Conservation (phyloP, 805 yeast genomes). For the Sungouiella blattae region DNA sequence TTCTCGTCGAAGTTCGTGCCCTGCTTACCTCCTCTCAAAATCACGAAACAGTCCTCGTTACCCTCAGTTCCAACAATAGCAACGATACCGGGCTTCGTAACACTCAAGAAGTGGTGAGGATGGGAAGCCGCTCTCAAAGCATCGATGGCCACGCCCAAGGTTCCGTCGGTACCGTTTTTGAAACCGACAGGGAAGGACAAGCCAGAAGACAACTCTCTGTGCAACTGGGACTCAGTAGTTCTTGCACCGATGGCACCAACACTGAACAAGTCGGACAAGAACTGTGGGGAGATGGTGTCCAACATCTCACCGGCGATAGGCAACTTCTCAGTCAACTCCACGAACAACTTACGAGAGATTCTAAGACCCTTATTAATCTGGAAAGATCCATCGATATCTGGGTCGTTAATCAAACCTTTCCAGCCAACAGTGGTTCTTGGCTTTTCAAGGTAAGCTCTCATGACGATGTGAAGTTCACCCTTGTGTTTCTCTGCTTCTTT, state of each 20-base stretch:
- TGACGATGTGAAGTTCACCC: slow-evolving; percentile 75
- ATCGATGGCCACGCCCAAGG: slow-evolving; percentile 87
- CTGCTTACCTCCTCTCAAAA: slow-evolving; percentile 91
- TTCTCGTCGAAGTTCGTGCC: slow-evolving; percentile 89
- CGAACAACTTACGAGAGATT: slow-evolving; percentile 80
- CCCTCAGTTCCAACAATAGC: slow-evolving; percentile 97
- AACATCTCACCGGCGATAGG: slow-evolving; percentile 98
- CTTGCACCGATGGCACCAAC: slow-evolving; percentile 99
- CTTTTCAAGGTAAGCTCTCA: slow-evolving; percentile 98
- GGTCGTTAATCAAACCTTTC: slow-evolving; percentile 98
- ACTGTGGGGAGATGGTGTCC: slow-evolving; percentile 97
- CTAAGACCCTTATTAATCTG: slow-evolving; percentile 93
- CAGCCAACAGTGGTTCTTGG: slow-evolving; percentile 99
- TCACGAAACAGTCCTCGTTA: slow-evolving; percentile 89
- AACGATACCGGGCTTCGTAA: slow-evolving; percentile 94
- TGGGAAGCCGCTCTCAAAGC: slow-evolving; percentile 90
- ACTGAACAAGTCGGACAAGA: slow-evolving; percentile 81
- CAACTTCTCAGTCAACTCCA: slow-evolving; percentile 68
- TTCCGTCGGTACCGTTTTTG: slow-evolving; percentile 98
- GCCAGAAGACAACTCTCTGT: slow-evolving; percentile 96
- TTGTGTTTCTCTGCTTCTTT: slow-evolving; percentile 65
- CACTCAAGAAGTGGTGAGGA: slow-evolving; percentile 95
- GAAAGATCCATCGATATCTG: slow-evolving; percentile 88
- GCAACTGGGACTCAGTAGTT: slow-evolving; percentile 97
- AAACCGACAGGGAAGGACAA: slow-evolving; percentile 98